Conservation (phyloP, 1,284 basidiomycete genomes). For the Pascua guehoae region DNA sequence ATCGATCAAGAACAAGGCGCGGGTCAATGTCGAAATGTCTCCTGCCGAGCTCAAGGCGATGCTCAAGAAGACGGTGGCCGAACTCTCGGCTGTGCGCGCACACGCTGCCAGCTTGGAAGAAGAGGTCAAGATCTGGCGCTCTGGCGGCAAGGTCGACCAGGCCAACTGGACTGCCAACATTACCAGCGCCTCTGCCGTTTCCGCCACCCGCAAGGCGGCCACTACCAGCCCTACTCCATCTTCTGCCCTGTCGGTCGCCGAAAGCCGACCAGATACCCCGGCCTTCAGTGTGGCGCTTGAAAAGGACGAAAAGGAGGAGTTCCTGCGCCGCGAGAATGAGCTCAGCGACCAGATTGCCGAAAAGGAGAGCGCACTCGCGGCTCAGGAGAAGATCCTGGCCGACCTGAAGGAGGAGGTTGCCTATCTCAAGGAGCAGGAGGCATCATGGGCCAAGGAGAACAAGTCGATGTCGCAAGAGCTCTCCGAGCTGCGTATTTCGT, state of each 20-base stretch:
- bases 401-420: slow-evolving; percentile 80
- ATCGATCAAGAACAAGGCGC: slow-evolving; percentile 98
- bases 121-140: slow-evolving; percentile 86
- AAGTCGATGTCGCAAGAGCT: slow-evolving; percentile 75
- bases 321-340: slow-evolving; percentile 94
- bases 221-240: slow-evolving; percentile 62
- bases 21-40: slow-evolving; percentile 96
- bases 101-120: slow-evolving; percentile 87
- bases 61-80: slow-evolving; percentile 82
- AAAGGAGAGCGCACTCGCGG: slow-evolving; percentile 77
- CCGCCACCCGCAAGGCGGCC: slow-evolving; percentile 21
- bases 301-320: slow-evolving; percentile 96
- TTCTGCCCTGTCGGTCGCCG: slow-evolving; percentile 58
- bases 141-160: slow-evolving; percentile 81
- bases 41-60: slow-evolving; percentile 92
- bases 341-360: slow-evolving; percentile 89
- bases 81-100: slow-evolving; percentile 77
- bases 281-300: slow-evolving; percentile 68
- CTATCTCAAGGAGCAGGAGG: slow-evolving; percentile 89
- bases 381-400: slow-evolving; percentile 57
- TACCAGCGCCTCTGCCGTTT: too few relatives aligned
- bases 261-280: slow-evolving; percentile 42
- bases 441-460: slow-evolving; percentile 65
- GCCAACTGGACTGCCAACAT: slow-evolving; percentile 64
- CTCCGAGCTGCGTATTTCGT: slow-evolving; percentile 85